These are phyloP conservation scores for Triangularia setosa DNA, from an alignment of 2,329 filamentous ascomycete genomes.

Conservation along the genomic window DNA sequence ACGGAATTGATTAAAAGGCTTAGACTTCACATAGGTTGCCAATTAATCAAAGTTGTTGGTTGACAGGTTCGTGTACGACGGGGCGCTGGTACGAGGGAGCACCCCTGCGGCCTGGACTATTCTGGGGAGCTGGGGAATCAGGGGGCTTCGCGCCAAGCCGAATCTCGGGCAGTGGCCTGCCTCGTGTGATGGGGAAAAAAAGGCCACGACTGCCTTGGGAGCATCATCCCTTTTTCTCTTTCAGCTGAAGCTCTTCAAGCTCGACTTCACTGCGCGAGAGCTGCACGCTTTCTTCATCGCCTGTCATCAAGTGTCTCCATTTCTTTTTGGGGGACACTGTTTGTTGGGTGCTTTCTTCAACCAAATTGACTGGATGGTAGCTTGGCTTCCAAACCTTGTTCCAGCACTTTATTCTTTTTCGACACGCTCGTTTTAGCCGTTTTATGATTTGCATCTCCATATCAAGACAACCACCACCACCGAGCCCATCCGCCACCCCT, in stretches of 20 bases:
- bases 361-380: slow-evolving; percentile 8
- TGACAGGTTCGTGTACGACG: slow-evolving; percentile 3
- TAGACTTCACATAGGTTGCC: neutral
- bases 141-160: slow-evolving; percentile 16
- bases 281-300: slow-evolving; percentile 18
- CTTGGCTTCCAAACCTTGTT: slow-evolving; percentile 17
- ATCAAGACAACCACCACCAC: slow-evolving; percentile 7
- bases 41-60: slow-evolving; percentile 2
- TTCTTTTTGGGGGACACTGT: slow-evolving; percentile 16
- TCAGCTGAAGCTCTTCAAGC: slow-evolving; percentile 27
- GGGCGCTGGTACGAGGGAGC: neutral
- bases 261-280: slow-evolving; percentile 20
- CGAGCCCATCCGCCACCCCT: slow-evolving; percentile 12
- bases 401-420: slow-evolving; percentile 16
- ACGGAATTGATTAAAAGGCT: neutral
- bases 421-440: slow-evolving; percentile 26
- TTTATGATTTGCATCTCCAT: slow-evolving; percentile 22
- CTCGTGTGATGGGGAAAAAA: slow-evolving; percentile 16
- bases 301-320: slow-evolving; percentile 11
- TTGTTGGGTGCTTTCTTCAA: slow-evolving; percentile 16
- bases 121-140: neutral
- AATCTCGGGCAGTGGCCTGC: neutral
- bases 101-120: slow-evolving; percentile 5
- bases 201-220: slow-evolving; percentile 26
- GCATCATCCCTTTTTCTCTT: slow-evolving; percentile 21